These are phyloP conservation scores for Dryadomyces quercus-mongolicae DNA, from an alignment of 2,329 filamentous ascomycete genomes.

Conservation along the genomic window DNA sequence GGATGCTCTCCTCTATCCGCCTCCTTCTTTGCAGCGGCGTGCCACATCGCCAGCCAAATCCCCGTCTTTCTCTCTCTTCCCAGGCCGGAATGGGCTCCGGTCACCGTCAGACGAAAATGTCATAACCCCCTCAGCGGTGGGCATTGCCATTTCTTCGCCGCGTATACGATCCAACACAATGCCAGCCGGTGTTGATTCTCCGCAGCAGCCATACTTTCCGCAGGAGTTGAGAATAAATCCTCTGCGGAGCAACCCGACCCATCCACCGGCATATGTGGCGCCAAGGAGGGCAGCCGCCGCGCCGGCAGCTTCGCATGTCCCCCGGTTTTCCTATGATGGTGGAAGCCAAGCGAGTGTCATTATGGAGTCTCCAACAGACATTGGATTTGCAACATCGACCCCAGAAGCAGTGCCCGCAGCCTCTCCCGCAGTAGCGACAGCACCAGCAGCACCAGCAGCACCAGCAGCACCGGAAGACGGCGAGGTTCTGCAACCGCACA, in stretches of 20 bases:
- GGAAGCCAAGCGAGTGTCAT: slow-evolving; percentile 23
- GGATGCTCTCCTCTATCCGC: neutral
- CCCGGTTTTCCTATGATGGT: slow-evolving; percentile 17
- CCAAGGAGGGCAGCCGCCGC: neutral
- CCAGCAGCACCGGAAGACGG: slow-evolving; percentile 5
- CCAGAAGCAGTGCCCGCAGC: too few species aligned
- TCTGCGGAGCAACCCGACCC: slow-evolving; percentile 11
- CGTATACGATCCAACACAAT: slow-evolving; percentile 40
- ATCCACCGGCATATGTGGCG: slow-evolving; percentile 4
- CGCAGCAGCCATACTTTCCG: slow-evolving; percentile 30
- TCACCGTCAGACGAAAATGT: neutral
- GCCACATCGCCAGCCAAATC: slow-evolving; percentile 37
- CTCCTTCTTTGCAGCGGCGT: slow-evolving; percentile 21
- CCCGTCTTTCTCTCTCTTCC: slow-evolving; percentile 34
- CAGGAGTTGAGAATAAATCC: slow-evolving; percentile 15
- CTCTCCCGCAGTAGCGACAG: too few species aligned
- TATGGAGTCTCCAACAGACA: slow-evolving; percentile 28
- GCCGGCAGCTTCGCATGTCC: neutral
- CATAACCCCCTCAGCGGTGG: neutral
- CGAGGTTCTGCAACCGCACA: slow-evolving; percentile 8
- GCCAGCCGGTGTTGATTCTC: slow-evolving; percentile 23
- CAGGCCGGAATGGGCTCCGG: slow-evolving; percentile 25
- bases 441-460: neutral
- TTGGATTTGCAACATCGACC: slow-evolving; percentile 4
- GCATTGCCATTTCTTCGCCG: slow-evolving; percentile 20